Conservation (phyloP, 192 early-diverging fungal species). For the Chytriomyces hyalinus region DNA sequence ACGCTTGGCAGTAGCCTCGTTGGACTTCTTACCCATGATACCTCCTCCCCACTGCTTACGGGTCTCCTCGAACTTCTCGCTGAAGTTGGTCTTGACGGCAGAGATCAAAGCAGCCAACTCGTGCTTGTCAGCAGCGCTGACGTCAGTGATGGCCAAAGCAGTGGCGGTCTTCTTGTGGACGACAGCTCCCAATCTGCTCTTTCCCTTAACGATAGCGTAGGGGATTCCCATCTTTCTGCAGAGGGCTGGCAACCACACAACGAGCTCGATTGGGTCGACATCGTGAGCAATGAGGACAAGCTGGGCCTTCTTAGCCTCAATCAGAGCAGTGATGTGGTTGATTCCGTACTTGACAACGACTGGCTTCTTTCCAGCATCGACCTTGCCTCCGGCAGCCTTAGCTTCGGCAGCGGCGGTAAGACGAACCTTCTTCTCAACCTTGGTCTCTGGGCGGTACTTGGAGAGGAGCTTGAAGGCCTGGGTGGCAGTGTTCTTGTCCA, state of each 20-base stretch:
- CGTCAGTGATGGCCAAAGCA: conserved; percentile 91
- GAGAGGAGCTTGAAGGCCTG: conserved; percentile 96
- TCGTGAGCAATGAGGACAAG: conserved; percentile 99
- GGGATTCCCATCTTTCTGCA: conserved; percentile 99
- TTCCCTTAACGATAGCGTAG: conserved; percentile 99
- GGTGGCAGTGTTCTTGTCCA: conserved; percentile 99
- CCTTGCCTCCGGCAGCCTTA: conserved; percentile 87
- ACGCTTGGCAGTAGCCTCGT: conserved; percentile 38
- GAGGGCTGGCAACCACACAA: conserved; percentile 98
- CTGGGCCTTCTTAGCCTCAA: conserved; percentile 99
- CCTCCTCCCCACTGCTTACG: conserved; percentile 98
- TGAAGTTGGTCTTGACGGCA: conserved; percentile 94
- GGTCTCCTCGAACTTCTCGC: conserved; percentile 91
- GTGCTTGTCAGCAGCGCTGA: conserved; percentile 94
- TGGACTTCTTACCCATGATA: conserved; percentile 72
- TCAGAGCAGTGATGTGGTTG: conserved; percentile 97
- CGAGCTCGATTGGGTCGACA: conserved; percentile 99
- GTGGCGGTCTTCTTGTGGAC: conserved; percentile 99
- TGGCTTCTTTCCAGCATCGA: conserved; percentile 90
- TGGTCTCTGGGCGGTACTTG: conserved; percentile 99
- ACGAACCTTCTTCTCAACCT: conserved; percentile 94
- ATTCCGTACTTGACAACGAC: conserved; percentile 98
- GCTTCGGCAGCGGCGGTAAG: conserved; percentile 84
- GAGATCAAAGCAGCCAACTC: conserved; percentile 84
- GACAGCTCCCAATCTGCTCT: conserved; percentile 96